Percentiles rank a stretch among this genome's conserved stretches.
Evolutionary conservation across 441 rosid species (phyloP).

Genomic region (Pelargonium citronellum): DNA sequence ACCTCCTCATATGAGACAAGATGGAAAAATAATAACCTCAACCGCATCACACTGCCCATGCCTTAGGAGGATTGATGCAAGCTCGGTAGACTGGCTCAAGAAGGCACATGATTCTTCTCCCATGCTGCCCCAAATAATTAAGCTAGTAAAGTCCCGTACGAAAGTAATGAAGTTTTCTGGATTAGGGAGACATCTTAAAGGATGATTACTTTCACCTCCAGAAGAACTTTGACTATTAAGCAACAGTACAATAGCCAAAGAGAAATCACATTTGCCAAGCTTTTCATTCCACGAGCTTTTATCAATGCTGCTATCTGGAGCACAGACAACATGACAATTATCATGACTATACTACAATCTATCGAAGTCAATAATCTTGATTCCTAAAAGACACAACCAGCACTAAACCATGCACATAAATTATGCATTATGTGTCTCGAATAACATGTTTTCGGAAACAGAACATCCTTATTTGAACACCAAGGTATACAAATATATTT

Average conservation of each 20-base stretch:
- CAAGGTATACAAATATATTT: neutral
- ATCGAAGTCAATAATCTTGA: neutral
- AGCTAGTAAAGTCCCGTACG: slow-evolving; percentile 61
- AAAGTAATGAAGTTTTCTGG: slow-evolving; percentile 50
- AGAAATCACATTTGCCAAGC: slow-evolving; percentile 81
- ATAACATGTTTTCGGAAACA: neutral
- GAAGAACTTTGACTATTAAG: slow-evolving; percentile 34
- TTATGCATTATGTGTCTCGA: neutral
- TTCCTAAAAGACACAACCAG: slow-evolving; percentile 6
- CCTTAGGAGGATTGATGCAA: slow-evolving; percentile 64
- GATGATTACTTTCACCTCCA: slow-evolving; percentile 28
- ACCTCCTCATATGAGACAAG: slow-evolving; percentile 16
- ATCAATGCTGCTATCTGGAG: slow-evolving; percentile 56
- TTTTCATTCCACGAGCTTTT: slow-evolving; percentile 72
- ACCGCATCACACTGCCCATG: slow-evolving; percentile 85
- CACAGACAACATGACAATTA: slow-evolving; percentile 20
- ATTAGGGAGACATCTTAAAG: slow-evolving; percentile 46
- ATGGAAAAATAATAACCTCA: slow-evolving; percentile 49
- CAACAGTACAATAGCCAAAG: slow-evolving; percentile 65
- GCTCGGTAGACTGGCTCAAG: slow-evolving; percentile 65
- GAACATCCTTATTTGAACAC: neutral
- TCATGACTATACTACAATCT: neutral
- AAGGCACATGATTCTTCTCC: slow-evolving; percentile 64
- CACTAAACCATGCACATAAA: neutral
- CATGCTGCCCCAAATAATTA: slow-evolving; percentile 73